These are phyloP conservation scores for Erythrobasidium yunnanense DNA, from an alignment of 768 basidiomycete species.

Conservation along the genomic window DNA sequence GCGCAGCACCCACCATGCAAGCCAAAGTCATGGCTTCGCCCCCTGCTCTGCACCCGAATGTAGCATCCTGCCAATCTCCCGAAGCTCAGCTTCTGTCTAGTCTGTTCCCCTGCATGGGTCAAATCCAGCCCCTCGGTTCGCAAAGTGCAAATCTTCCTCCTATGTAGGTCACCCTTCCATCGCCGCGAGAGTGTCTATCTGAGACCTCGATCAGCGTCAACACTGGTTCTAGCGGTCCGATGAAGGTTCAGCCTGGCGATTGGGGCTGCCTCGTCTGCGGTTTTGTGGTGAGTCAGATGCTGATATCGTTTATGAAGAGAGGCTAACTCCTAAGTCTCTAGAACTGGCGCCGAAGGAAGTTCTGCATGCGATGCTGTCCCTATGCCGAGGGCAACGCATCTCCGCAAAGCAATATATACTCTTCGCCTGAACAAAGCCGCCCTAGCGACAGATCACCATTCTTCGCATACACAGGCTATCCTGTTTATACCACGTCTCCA, in stretches of 20 bases:
- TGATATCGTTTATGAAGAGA: neutral
- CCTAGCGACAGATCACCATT: too few species aligned
- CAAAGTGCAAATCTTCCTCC: neutral
- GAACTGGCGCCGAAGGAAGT: constrained; percentile 22
- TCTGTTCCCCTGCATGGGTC: neutral
- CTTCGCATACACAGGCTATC: too few species aligned
- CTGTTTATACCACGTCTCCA: too few species aligned
- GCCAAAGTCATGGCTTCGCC: neutral
- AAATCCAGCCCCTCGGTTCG: neutral
- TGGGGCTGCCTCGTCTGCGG: constrained; percentile 16
- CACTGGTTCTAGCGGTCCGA: constrained; percentile 13
- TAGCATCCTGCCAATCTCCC: neutral
- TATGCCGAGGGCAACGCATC: constrained; percentile 7
- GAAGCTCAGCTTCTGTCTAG: neutral
- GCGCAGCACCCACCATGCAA: too few species aligned
- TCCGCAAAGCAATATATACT: too few species aligned
- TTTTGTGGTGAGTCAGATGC: constrained; percentile 6
- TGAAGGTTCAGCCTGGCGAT: constrained; percentile 23
- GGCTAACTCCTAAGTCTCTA: neutral
- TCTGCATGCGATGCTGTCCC: constrained; percentile 25
- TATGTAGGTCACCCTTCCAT: neutral
- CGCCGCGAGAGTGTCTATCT: neutral
- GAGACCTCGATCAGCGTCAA: neutral
- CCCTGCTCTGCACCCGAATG: neutral
- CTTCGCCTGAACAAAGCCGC: too few species aligned